Evolutionary conservation across 441 rosid genomes (phyloP).

Genomic region (Erodium chrysanthum): DNA sequence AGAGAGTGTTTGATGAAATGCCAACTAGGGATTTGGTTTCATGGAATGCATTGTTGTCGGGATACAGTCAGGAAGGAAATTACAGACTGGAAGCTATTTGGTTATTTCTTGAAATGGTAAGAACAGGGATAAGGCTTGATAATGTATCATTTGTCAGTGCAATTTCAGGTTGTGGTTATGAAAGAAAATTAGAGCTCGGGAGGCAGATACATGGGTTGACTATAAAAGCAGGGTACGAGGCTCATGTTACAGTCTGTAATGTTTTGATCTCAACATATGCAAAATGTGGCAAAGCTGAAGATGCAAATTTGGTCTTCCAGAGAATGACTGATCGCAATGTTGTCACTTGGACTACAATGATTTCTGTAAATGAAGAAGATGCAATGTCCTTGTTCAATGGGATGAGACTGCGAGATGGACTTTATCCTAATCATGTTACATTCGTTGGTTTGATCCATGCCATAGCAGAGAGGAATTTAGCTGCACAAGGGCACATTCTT

Average conservation of each 20-base stretch:
- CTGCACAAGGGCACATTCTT: constrained; percentile 8
- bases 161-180: too few relatives aligned
- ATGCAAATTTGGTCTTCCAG: constrained; percentile 44
- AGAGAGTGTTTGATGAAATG: constrained; percentile 35
- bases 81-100: constrained; percentile 24
- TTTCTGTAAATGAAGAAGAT: too few relatives aligned
- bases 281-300: constrained; percentile 47
- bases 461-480: constrained; percentile 31
- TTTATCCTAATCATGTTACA: constrained; percentile 74
- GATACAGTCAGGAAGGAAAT: constrained; percentile 27
- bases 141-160: too few relatives aligned
- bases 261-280: constrained; percentile 67
- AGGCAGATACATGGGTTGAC: constrained; percentile 42
- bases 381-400: too few relatives aligned
- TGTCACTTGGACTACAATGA: too few relatives aligned
- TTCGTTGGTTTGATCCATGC: constrained; percentile 57
- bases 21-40: constrained; percentile 31
- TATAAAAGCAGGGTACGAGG: constrained; percentile 49
- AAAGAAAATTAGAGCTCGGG: too few relatives aligned
- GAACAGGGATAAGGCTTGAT: constrained; percentile 3
- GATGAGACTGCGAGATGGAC: constrained; percentile 50
- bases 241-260: constrained; percentile 52
- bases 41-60: constrained; percentile 37
- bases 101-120: constrained; percentile 27
- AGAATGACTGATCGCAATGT: constrained; percentile 36